phyloP scores from a whole-genome alignment of 2,329 filamentous ascomycete species.

The Penicillium verrucosum region DNA sequence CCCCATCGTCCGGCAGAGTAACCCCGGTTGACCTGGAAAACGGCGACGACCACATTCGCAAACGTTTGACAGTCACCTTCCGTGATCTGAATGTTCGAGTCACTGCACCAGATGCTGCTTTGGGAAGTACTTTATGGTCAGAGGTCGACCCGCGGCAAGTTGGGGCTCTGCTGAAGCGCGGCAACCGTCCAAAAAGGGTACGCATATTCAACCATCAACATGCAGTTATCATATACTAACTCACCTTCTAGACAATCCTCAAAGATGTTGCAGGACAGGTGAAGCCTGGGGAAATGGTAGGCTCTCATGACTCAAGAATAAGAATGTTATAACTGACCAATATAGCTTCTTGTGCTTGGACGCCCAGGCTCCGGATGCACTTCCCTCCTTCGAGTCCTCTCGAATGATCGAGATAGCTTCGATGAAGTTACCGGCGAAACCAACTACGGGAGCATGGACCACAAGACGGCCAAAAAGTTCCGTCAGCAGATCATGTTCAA shows the following conservation, averaged over 20 bases:
- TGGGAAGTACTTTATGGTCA: constrained; percentile 36
- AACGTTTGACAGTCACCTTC: constrained; percentile 38
- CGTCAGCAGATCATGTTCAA: constrained; percentile 61
- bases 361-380: constrained; percentile 68
- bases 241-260: constrained; percentile 35
- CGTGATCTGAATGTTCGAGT: constrained; percentile 35
- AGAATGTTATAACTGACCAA: constrained; percentile 1
- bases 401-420: constrained; percentile 62
- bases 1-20: constrained; percentile 27
- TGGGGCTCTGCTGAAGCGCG: constrained; percentile 18
- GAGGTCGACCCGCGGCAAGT: constrained; percentile 33
- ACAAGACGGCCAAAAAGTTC: constrained; percentile 44
- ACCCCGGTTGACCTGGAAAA: constrained; percentile 27
- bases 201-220: not conserved
- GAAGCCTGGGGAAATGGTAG: constrained; percentile 45
- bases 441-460: constrained; percentile 53
- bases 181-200: constrained; percentile 30
- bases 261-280: constrained; percentile 42
- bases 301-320: not conserved
- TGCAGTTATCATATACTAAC: not conserved
- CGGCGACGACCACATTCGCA: constrained; percentile 21
- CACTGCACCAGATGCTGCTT: constrained; percentile 35
- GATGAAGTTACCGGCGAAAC: constrained; percentile 54
- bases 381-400: constrained; percentile 65
- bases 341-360: constrained; percentile 61